phyloP scores from a whole-genome alignment of 1,139 yeast species.

The Sugiyamaella castrensis region DNA sequence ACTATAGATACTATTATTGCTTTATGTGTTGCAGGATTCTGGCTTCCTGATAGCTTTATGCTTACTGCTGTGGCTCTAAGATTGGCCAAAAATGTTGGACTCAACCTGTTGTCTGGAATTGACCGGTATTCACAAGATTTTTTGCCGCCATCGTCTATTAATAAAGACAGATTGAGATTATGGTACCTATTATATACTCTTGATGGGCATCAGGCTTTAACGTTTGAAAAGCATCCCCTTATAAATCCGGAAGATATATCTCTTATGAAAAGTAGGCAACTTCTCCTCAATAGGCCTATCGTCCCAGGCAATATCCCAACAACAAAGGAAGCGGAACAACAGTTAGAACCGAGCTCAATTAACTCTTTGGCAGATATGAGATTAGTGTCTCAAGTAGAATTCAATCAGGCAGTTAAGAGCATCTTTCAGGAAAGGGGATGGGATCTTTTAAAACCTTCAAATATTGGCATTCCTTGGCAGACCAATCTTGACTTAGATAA shows the following conservation, averaged over 20 bases:
- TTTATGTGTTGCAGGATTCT: slow-evolving; percentile 62
- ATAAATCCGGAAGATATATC: slow-evolving; percentile 45
- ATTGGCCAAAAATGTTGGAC: slow-evolving; percentile 55
- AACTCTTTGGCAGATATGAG: slow-evolving; percentile 48
- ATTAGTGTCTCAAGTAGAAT: slow-evolving; percentile 69
- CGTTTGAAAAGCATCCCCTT: slow-evolving; percentile 56
- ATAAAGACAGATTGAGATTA: slow-evolving; percentile 51
- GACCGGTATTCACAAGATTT: neutral
- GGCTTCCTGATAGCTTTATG: slow-evolving; percentile 65
- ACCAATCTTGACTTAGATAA: slow-evolving; percentile 65
- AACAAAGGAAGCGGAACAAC: too few species aligned
- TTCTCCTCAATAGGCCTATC: slow-evolving; percentile 8
- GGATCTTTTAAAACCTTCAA: slow-evolving; percentile 57
- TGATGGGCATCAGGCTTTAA: slow-evolving; percentile 68
- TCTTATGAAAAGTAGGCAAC: slow-evolving; percentile 17
- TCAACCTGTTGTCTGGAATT: slow-evolving; percentile 33
- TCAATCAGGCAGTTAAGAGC: slow-evolving; percentile 61
- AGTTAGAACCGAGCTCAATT: neutral
- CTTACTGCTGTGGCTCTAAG: slow-evolving; percentile 67
- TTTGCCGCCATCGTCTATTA: slow-evolving; percentile 29
- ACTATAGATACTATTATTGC: slow-evolving; percentile 62
- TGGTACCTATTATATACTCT: slow-evolving; percentile 68
- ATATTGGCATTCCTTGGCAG: slow-evolving; percentile 66
- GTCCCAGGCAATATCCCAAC: neutral
- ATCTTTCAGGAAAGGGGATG: slow-evolving; percentile 62